Evolutionary conservation across 2,329 filamentous ascomycete genomes (phyloP), one percentile per base, ranked within the genome.

Genomic region (Harringtonia aguacate): DNA sequence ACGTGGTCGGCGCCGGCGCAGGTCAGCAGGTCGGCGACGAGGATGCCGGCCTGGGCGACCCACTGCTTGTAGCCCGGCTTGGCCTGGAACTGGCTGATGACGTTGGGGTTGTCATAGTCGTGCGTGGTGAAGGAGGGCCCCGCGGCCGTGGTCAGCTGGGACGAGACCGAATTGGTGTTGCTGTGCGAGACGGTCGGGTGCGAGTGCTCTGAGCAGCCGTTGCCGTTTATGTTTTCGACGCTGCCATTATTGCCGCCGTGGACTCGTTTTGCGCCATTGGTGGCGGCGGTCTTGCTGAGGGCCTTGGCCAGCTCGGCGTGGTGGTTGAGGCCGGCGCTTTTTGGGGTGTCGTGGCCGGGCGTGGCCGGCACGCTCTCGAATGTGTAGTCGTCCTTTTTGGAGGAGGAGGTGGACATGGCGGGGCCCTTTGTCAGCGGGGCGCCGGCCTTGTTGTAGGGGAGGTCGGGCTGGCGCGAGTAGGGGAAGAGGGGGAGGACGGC

Each of bases 21-120:
- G 34, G 88, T 95, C 52, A 98, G 72, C 36, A 98, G 77, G 61
- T 97, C 89, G 41, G 92, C 92, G 39, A 98, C 84, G 46, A 98
- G 75, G 27, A 89, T 97, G 48, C 92, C 92, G 35, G 92, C 89
- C 67, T 97, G 92, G 20, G 92, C 92, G 50, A 98, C 90, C 92
- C 92, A 98, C 67, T 95, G 87, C 69, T 92, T 92, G 64, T 98
- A 98, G 41, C 92, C 92, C 8, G 89, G 86, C 60, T 90, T 89
- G 18, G 86, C 81, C 60, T 87, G 77, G 60, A 82, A 72, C 55
- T 71, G 72, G 46, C 70, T 71, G 49, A 75, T 63, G 43, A 74
- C 69, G 15, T 67, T 64, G 39, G 70, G 68, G 57, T 78, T 79
- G 55, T 77, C 72, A 52, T 78, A 74, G 55, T 85, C 81, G 56